Conservation (phyloP, 139 green algal genomes). For the Astrephomene gubernaculifera region DNA sequence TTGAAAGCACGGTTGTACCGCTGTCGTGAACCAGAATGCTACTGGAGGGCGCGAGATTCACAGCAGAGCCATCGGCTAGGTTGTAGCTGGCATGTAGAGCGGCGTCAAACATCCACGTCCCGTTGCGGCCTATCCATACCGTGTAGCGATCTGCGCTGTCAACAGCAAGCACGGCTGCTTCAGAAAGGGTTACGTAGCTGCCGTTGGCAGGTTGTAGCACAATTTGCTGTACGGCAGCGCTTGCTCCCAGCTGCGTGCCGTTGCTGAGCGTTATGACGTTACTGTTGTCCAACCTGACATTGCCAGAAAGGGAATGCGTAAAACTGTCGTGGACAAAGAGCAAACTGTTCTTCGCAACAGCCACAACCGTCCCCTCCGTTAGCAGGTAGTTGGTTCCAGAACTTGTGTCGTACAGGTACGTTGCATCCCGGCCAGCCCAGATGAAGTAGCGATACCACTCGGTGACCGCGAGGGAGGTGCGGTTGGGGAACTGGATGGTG, state of each 20-base stretch:
- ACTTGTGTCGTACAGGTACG: slow-evolving; percentile 2
- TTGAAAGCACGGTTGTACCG: neutral
- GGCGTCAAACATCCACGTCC: neutral
- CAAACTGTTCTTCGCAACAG: neutral
- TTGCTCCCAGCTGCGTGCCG: neutral
- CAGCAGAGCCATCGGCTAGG: neutral
- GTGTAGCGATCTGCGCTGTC: neutral
- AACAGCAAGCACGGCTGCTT: neutral
- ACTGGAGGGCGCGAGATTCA: neutral
- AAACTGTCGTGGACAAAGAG: slow-evolving; percentile 6
- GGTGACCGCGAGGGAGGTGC: neutral
- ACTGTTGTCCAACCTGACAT: neutral
- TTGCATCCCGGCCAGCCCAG: neutral
- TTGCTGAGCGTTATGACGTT: neutral
- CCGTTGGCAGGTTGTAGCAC: neutral
- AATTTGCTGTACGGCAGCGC: neutral
- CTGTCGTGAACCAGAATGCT: neutral
- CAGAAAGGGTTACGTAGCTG: neutral
- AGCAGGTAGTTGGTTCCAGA: neutral
- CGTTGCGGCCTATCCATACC: neutral
- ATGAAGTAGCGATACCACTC: slow-evolving; percentile 31
- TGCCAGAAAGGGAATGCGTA: neutral
- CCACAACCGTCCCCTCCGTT: neutral
- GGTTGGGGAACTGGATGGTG: neutral
- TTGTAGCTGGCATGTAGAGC: neutral